A percentile compares a stretch with the other conserved stretches of the same genome.
Evolutionary conservation across 257 asterid genomes (phyloP).

Genomic region (Nicotiana tabacum): DNA sequence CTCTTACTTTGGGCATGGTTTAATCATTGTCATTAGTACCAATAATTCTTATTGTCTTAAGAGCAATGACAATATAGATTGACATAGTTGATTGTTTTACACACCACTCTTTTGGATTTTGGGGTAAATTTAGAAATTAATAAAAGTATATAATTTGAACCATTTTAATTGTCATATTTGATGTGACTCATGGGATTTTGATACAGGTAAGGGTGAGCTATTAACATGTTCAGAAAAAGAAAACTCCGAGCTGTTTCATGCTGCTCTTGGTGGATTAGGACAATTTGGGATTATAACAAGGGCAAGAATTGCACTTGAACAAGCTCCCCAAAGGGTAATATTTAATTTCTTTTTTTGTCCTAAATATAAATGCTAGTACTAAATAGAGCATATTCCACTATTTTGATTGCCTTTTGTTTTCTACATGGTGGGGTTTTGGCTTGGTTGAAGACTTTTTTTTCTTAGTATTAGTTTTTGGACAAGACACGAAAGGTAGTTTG

Average conservation of each 20-base stretch:
- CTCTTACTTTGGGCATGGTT: slow-evolving; percentile 7
- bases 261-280: slow-evolving; percentile 80
- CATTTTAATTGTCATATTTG: not conserved
- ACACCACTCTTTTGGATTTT: too few species aligned
- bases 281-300: slow-evolving; percentile 81
- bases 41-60: not conserved
- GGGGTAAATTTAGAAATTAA: not conserved
- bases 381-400: not conserved
- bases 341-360: not conserved
- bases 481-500: slow-evolving; percentile 21
- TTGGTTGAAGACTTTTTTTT: slow-evolving; percentile 1
- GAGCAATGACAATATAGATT: not conserved
- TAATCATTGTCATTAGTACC: slow-evolving; percentile 13
- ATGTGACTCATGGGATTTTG: not conserved
- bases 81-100: not conserved
- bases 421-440: slow-evolving; percentile 20
- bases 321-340: slow-evolving; percentile 64
- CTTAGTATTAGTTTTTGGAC: slow-evolving; percentile 47
- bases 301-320: slow-evolving; percentile 77
- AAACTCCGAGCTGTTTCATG: slow-evolving; percentile 55
- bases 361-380: not conserved
- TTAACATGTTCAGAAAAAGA: slow-evolving; percentile 50
- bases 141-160: not conserved
- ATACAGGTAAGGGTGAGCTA: slow-evolving; percentile 74
- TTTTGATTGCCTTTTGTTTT: not conserved